A percentile compares a stretch with the other conserved stretches of the same genome.
Conservation (phyloP, 345 rosid species). For the Citrus unshiu region DNA sequence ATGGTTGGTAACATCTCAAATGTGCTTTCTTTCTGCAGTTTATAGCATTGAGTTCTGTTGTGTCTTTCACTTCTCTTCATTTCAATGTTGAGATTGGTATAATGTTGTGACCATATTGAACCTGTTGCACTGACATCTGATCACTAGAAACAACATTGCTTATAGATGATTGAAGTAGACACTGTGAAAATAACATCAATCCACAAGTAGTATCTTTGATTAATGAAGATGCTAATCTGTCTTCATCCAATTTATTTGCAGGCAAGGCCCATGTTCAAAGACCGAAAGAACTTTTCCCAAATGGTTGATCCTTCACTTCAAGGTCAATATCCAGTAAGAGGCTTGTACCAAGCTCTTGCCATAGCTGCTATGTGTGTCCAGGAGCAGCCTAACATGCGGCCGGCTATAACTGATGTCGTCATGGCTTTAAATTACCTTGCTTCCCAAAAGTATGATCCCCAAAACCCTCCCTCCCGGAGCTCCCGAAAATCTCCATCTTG, state of each 20-base stretch:
- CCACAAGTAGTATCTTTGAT: no score
- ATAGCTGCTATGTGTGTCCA: conserved; percentile 96
- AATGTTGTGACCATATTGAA: not conserved
- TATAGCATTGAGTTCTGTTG: not conserved
- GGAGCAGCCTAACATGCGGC: conserved; percentile 83
- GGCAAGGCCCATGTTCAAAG: conserved; percentile 89
- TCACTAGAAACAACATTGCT: not conserved
- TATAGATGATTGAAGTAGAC: not conserved
- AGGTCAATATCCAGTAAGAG: conserved; percentile 69
- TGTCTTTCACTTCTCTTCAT: not conserved
- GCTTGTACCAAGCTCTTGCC: conserved; percentile 87
- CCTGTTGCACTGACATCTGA: not conserved
- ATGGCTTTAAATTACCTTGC: conserved; percentile 76
- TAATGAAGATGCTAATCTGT: not conserved
- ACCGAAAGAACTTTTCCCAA: conserved; percentile 57
- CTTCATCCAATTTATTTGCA: conserved; percentile 20
- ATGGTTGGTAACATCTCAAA: not conserved
- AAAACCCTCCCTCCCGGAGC: conserved; percentile 23
- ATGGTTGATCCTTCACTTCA: conserved; percentile 83
- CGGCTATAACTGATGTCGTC: conserved; percentile 72
- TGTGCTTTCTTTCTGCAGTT: conserved; percentile 7
- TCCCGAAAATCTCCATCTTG: conserved; percentile 21
- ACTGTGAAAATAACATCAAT: not conserved
- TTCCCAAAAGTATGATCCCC: conserved; percentile 50
- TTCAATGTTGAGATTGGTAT: not conserved